Conservation (phyloP, 495 filamentous ascomycete species). For the Penicillium roqueforti region DNA sequence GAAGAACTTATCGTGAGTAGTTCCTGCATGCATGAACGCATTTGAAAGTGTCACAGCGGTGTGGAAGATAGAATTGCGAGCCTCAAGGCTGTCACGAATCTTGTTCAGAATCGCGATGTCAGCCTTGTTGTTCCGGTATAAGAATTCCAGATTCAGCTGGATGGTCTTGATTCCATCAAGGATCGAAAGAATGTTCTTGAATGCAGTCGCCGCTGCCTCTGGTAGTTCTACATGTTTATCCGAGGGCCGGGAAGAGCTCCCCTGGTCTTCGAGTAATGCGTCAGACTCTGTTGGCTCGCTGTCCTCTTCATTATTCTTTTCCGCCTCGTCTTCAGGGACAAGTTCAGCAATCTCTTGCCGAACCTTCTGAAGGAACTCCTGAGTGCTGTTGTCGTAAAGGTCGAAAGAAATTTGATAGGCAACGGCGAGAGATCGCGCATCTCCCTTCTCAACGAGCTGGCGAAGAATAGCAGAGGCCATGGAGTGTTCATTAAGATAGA, state of each 20-base stretch:
- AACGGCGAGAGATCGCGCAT: conserved; percentile 69
- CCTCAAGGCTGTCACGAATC: conserved; percentile 89
- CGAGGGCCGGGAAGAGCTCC: conserved; percentile 34
- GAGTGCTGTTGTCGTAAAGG: conserved; percentile 95
- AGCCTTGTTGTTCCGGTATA: conserved; percentile 89
- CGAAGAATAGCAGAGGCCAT: conserved; percentile 85
- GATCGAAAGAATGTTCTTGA: conserved; percentile 77
- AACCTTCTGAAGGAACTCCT: conserved; percentile 92
- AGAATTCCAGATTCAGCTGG: conserved; percentile 90
- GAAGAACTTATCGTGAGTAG: conserved; percentile 96
- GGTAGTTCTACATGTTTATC: conserved; percentile 40
- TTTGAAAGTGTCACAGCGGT: conserved; percentile 95
- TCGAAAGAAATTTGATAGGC: conserved; percentile 99
- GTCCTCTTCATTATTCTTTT: conserved; percentile 38
- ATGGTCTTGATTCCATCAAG: conserved; percentile 88
- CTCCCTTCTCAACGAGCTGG: conserved; percentile 76
- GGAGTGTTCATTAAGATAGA: conserved; percentile 88
- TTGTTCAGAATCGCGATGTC: conserved; percentile 90
- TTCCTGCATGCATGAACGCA: conserved; percentile 99
- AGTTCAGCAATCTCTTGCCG: conserved; percentile 71
- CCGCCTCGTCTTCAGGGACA: conserved; percentile 40
- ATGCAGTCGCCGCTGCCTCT: conserved; percentile 54
- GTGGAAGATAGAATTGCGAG: conserved; percentile 97
- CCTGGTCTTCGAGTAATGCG: conserved; percentile 46
- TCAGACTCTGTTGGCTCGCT: conserved; percentile 55